Evolutionary conservation across 805 yeast genomes (phyloP).

Genomic region (Pichia ethanolica): DNA sequence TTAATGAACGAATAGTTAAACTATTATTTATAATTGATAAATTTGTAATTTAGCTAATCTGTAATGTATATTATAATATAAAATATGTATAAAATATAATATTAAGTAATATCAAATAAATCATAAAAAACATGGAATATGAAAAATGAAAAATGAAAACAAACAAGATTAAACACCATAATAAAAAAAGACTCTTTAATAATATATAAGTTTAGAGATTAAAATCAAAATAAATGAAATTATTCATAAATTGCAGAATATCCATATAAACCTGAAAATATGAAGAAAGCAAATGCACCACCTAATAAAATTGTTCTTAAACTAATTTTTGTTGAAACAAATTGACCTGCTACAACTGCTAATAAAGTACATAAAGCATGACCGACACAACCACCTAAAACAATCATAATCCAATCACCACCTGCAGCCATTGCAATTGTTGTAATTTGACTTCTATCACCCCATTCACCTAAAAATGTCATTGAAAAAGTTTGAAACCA

Average conservation of each 20-base stretch:
- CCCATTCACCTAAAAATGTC: conserved; percentile 98
- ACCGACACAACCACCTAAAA: conserved; percentile 83
- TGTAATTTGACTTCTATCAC: conserved; percentile 96
- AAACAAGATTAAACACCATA: too few relatives aligned
- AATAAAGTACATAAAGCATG: conserved; percentile 81
- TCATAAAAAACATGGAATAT: too few relatives aligned
- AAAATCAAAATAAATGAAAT: conserved; percentile 5
- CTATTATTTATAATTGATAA: too few relatives aligned
- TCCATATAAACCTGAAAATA: conserved; percentile 76
- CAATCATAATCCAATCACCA: conserved; percentile 81
- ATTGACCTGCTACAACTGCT: conserved; percentile 92
- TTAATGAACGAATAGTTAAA: too few relatives aligned
- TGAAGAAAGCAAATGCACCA: conserved; percentile 80
- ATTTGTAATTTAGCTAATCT: too few relatives aligned
- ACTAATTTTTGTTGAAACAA: conserved; percentile 80
- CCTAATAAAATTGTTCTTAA: conserved; percentile 88
- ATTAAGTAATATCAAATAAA: too few relatives aligned
- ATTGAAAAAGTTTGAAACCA: conserved; percentile 93
- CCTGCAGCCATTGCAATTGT: conserved; percentile 99
- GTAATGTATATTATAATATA: too few relatives aligned
- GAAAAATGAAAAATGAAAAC: too few relatives aligned
- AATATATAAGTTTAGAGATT: too few relatives aligned
- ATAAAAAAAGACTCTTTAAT: too few relatives aligned
- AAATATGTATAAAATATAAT: too few relatives aligned
- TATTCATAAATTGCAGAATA: conserved; percentile 48